A percentile compares a stretch with the other conserved stretches of the same genome.
Conservation (phyloP, 805 yeast genomes). For the Blastobotrys parvus region DNA sequence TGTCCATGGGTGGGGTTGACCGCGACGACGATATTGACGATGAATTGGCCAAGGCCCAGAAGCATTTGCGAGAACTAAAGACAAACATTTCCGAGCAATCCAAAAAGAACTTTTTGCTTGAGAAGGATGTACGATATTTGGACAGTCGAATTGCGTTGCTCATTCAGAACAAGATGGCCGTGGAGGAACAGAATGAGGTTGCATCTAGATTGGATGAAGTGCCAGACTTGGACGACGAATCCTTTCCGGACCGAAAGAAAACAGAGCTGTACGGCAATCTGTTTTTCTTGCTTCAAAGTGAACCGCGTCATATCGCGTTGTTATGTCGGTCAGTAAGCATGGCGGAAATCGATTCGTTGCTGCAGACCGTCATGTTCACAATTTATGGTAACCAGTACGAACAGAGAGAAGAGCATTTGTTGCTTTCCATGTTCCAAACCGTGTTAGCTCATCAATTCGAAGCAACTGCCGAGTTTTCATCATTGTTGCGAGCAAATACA, state of each 20-base stretch:
- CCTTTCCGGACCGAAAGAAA: conserved; percentile 25
- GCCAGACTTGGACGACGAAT: conserved; percentile 14
- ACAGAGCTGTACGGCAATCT: conserved; percentile 28
- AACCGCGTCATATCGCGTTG: conserved; percentile 30
- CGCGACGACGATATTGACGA: conserved; percentile 29
- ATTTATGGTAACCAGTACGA: conserved; percentile 36
- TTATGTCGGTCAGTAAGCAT: conserved; percentile 27
- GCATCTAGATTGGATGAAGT: conserved; percentile 24
- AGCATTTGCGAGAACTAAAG: conserved; percentile 26
- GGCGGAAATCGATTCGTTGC: conserved; percentile 31
- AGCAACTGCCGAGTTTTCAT: conserved; percentile 26
- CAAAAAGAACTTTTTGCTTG: conserved; percentile 30
- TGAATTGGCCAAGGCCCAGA: conserved; percentile 28
- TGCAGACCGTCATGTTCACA: conserved; percentile 34
- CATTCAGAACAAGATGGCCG: conserved; percentile 31
- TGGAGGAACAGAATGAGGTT: conserved; percentile 30
- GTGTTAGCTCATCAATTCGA: conserved; percentile 32
- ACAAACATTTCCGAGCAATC: conserved; percentile 29
- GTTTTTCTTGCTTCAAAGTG: conserved; percentile 31
- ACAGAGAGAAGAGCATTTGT: conserved; percentile 32
- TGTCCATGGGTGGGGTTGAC: conserved; percentile 29
- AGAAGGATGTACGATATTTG: conserved; percentile 31
- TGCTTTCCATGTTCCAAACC: conserved; percentile 31
- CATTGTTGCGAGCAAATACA: conserved; percentile 31
- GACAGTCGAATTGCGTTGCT: conserved; percentile 32